These are phyloP conservation scores for Metschnikowia anglica DNA, from an alignment of 805 yeast genomes.

Conservation along the genomic window DNA sequence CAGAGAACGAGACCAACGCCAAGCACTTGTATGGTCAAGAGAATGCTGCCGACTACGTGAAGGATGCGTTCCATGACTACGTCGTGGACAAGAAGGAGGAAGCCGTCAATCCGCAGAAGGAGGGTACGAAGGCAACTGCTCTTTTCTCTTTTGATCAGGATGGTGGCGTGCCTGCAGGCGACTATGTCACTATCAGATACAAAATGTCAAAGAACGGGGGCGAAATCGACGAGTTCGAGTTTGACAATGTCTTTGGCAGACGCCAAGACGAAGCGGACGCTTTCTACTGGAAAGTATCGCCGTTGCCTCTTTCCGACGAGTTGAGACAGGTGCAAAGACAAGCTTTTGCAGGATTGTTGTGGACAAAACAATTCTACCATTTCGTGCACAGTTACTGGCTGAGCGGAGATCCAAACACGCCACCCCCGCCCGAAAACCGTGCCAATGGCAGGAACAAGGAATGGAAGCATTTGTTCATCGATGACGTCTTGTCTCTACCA, in stretches of 20 bases:
- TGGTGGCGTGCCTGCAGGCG: conserved; percentile 83
- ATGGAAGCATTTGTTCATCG: conserved; percentile 87
- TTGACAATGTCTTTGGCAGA: conserved; percentile 65
- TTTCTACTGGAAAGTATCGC: conserved; percentile 85
- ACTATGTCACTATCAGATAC: conserved; percentile 81
- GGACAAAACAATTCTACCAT: conserved; percentile 92
- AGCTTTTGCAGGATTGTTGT: conserved; percentile 88
- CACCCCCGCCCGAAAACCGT: conserved; percentile 74
- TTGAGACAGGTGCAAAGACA: conserved; percentile 84
- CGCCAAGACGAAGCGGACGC: conserved; percentile 90
- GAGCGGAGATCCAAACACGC: conserved; percentile 75
- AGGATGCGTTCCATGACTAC: conserved; percentile 90
- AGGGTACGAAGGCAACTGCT: conserved; percentile 84
- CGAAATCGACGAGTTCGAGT: conserved; percentile 67
- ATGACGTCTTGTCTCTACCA: conserved; percentile 84
- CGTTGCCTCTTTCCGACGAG: conserved; percentile 78
- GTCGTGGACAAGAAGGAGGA: conserved; percentile 58
- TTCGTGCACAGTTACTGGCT: conserved; percentile 86
- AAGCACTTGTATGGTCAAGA: conserved; percentile 61
- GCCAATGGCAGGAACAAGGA: conserved; percentile 85
- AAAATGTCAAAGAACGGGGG: conserved; percentile 49
- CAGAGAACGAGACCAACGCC: conserved; percentile 86
- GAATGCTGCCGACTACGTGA: conserved; percentile 61
- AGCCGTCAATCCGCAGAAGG: conserved; percentile 65
- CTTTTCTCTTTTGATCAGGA: conserved; percentile 75